These are phyloP conservation scores for Conringia planisiliqua DNA, from an alignment of 345 rosid species.

Conservation along the genomic window DNA sequence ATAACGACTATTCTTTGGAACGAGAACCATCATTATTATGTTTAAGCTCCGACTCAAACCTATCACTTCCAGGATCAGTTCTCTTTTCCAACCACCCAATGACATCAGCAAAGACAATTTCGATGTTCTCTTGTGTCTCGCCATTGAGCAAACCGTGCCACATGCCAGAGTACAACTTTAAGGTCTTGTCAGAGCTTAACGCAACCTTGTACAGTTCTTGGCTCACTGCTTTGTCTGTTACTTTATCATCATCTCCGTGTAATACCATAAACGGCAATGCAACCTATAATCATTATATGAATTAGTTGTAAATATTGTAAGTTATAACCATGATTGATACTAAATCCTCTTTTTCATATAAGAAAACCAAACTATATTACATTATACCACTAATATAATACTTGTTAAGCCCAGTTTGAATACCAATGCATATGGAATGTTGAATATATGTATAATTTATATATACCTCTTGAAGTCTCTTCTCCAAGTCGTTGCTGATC, in stretches of 20 bases:
- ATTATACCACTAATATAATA: neutral
- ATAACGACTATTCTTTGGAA: neutral
- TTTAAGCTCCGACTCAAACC: slow-evolving; percentile 54
- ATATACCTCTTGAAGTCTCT: slow-evolving; percentile 55
- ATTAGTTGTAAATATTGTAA: neutral
- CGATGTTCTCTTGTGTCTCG: slow-evolving; percentile 55
- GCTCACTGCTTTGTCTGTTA: slow-evolving; percentile 72
- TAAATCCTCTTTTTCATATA: neutral
- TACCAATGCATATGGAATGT: neutral
- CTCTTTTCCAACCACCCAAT: slow-evolving; percentile 60
- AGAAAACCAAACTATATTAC: neutral
- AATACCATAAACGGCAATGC: slow-evolving; percentile 64
- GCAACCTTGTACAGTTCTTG: slow-evolving; percentile 49
- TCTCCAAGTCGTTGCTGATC: slow-evolving; percentile 51
- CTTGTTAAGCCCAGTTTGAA: neutral
- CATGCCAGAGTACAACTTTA: slow-evolving; percentile 75
- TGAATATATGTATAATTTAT: neutral
- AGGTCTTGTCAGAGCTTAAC: slow-evolving; percentile 60
- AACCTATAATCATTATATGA: slow-evolving; percentile 39
- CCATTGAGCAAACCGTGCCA: slow-evolving; percentile 89
- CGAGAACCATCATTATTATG: slow-evolving; percentile 5
- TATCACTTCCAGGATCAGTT: slow-evolving; percentile 28
- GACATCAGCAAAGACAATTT: slow-evolving; percentile 60
- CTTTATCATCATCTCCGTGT: slow-evolving; percentile 83
- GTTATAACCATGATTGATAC: neutral